Base-by-base conservation (phyloP, 345 rosid genomes). In the Angophora floribunda region DNA sequence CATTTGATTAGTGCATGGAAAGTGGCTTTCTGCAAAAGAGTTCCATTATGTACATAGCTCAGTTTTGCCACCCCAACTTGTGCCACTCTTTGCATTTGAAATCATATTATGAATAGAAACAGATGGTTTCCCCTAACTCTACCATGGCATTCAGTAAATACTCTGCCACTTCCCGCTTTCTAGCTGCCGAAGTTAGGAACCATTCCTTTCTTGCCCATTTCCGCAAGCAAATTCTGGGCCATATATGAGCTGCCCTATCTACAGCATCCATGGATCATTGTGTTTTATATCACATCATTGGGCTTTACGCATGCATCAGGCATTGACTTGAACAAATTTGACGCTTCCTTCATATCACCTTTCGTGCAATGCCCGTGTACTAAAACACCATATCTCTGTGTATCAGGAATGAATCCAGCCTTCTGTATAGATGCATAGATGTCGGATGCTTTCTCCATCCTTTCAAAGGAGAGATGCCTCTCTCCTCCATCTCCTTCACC, bases 401-500 rank as follows among this genome's bases (percentile, higher is more conserved):
- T 95, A 91, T 97, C 96, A 1, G 99, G 97, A 87, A 91, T 91
- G 89, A 95, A 89, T 84, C 97, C 95, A 59, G 90, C 88, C 70
- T 87, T 92, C 91, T 93, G 90, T 98, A 95, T 95, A 52, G 91
- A 94, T 24, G 91, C 86, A 88, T 85, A 91, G 44, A 94, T 55
- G 49, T 95, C 89, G 41, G 93, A 90, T 30, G 97, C 99, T 90
- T 84, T 96, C 91, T 97, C 96, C 90, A 93, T 92, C 88, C 96
- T 90, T 91, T 90, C 16, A 96, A 95, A 85, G 98, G 94, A 78
- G 90, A 90, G 85, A 96, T 89, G 65, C 95, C 96, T 93, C 98
- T 95, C 86, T 94, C 97, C 91, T 93, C 95, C 98, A 95, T 96
- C 91, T 97, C 96, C 92, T 91, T 93, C 55, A 94, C 93, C 65